A percentile compares a stretch with the other conserved stretches of the same genome.
phyloP scores from a whole-genome alignment of 768 basidiomycete species.

The Podaxis sp. region DNA sequence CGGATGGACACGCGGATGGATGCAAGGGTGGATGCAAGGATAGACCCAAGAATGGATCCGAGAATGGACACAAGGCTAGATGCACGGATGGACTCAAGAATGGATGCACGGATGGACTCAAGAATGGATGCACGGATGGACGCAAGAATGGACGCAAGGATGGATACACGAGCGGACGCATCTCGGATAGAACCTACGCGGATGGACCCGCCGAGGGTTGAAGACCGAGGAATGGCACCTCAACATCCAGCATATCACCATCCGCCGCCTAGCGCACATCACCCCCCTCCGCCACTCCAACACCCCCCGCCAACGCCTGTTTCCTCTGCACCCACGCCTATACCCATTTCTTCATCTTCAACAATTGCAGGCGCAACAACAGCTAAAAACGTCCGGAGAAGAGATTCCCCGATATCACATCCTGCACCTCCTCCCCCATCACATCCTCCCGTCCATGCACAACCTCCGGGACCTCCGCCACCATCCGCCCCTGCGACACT shows the following conservation, averaged over 20 bases:
- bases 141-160: not conserved
- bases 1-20: constrained; percentile 5
- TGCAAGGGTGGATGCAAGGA: constrained; percentile 2
- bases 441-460: constrained; percentile 21
- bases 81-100: not conserved
- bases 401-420: constrained; percentile 16
- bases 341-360: constrained; percentile 12
- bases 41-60: constrained; percentile 3
- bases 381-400: constrained; percentile 5
- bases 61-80: not conserved
- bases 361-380: constrained; percentile 15
- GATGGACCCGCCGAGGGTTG: constrained; percentile 6
- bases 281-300: constrained; percentile 8
- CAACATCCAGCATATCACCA: constrained; percentile 8
- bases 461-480: constrained; percentile 17
- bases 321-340: constrained; percentile 11
- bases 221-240: constrained; percentile 6
- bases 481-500: constrained; percentile 13
- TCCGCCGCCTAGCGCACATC: constrained; percentile 1
- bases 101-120: not conserved
- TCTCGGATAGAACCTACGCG: constrained; percentile 1
- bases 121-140: not conserved
- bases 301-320: constrained; percentile 12
- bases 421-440: constrained; percentile 21
- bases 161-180: not conserved